phyloP scores from a whole-genome alignment of 257 asterid genomes.

The Avicennia marina region DNA sequence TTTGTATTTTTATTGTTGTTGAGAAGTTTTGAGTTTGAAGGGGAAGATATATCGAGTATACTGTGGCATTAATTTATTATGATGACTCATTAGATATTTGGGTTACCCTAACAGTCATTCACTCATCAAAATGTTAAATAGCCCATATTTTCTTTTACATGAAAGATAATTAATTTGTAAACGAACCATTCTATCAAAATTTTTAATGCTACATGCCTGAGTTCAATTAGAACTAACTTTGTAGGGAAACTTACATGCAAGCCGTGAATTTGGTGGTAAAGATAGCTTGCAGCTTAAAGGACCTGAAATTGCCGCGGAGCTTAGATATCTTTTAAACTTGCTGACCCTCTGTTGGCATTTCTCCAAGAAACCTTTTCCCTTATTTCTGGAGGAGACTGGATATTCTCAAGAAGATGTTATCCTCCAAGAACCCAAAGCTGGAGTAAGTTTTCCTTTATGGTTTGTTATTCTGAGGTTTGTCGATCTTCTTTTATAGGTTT shows the following conservation, averaged over 20 bases:
- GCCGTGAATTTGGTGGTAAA: slow-evolving; percentile 75
- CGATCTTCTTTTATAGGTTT: background rate
- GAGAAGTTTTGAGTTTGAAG: too few species aligned
- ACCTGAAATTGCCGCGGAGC: slow-evolving; percentile 69
- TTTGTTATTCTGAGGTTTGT: background rate
- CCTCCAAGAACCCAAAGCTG: slow-evolving; percentile 98
- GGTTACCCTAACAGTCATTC: too few species aligned
- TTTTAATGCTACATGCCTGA: slow-evolving; percentile 2
- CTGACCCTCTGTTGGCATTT: slow-evolving; percentile 94
- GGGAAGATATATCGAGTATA: too few species aligned
- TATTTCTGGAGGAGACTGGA: slow-evolving; percentile 88
- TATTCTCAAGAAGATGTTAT: slow-evolving; percentile 74
- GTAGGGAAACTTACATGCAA: slow-evolving; percentile 77
- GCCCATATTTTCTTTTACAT: too few species aligned
- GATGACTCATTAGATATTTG: too few species aligned
- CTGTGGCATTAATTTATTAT: too few species aligned
- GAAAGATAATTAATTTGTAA: too few species aligned
- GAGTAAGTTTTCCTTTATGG: slow-evolving; percentile 46
- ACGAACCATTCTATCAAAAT: too few species aligned
- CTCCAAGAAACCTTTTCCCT: slow-evolving; percentile 78
- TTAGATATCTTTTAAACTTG: slow-evolving; percentile 59
- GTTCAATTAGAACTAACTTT: slow-evolving; percentile 19
- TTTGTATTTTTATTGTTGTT: too few species aligned
- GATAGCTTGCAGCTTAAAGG: slow-evolving; percentile 75
- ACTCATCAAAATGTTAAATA: too few species aligned